Evolutionary conservation across 164 flowering plant species (phyloP), one percentile per base, ranked within the genome.

Genomic region (Sedum album): DNA sequence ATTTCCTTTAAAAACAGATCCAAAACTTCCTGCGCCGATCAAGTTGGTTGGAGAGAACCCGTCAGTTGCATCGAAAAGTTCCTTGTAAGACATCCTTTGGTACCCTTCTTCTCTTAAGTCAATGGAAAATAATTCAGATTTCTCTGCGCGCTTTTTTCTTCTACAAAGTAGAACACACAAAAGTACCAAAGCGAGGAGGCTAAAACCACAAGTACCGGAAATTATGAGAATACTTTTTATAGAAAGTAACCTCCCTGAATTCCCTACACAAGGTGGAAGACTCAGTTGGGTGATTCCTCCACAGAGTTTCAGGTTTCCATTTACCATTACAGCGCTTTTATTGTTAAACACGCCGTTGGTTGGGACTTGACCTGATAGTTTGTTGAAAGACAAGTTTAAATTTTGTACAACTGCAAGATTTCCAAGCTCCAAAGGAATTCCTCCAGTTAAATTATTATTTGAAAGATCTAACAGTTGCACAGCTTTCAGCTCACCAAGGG

Each of bases 321-420:
- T 0, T 1, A 82, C 5, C 9, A 76, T 72, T 7, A 78, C 8
- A 82, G 68, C 79, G 48, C 69, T 81, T 14, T 31, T 38, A 73
- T 79, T 79, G n/a, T 18, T 26, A 55, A 82, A 84, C 9, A 75
- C 31, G 4, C 88, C 85, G 25, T 63, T 42, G 2, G 38, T 69
- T 42, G 88, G 85, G 25, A 84, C 81, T 49, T 75, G 77, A 6
- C 84, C 84, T 15, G 81, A 78, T 14, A 84, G 28, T 31, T 48
- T 13, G 49, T 84, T 84, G 66, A 60, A 77, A 20, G 87, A 84
- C 1, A 84, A 57, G 69, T 79, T 71, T 4, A 81, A 63, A 18
- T 39, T 17, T n/a, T 38, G n/a, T 53, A 81, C 21, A 14, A 25
- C 53, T 1, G 21, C 30, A 14, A 78, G 30, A 3, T 42, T 63